Base-by-base conservation (phyloP, 208 protist genomes). In the Leishmania tarentolae region DNA sequence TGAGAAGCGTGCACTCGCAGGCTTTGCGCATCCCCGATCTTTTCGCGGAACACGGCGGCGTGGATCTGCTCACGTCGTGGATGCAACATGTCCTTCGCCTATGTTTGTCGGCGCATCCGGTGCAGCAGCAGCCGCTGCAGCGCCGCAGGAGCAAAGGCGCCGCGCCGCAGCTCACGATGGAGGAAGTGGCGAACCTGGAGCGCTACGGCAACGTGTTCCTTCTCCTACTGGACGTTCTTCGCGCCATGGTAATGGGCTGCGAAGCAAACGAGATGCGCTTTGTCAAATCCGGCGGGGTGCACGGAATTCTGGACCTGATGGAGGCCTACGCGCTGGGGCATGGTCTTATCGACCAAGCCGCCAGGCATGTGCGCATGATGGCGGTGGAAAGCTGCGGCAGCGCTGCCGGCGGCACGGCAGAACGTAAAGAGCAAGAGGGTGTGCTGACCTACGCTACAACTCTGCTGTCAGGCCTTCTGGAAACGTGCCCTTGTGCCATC, bases 391-490 rank as follows among this genome's bases (percentile, higher is more conserved):
- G 50, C 72, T 61, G 24, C 31, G 11, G 17, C 69, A 17, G 52
- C 37, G 17, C 31, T 31, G 57, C 79, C 40, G 28, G 15, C 53
- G 24, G 35, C 40, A 57, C 37, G 6, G 57, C 52, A 19, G 75
- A 69, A 11, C 24, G 31, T 56, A 81, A 76, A 73, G 82, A 75
- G 40, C 61, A 65, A 21, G 61, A 79, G 53, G 80, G 83, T 24
- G 78, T 85, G 37, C 76, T 94, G 50, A 42, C 17, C 31, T 92
- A 88, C 73, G 83, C 83, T n/a, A 84, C 94, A 50, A 88, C 90
- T 35, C 80, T 95, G 50, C 72, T 95, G 37, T 83, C 90, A n/a
- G 93, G 95, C 40, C 78, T 97, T 52, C 75, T 97, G 21, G 72
- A 88, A 68, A 86, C 86, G 52, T 85, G 84, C 77, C 78, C 82